Evolutionary conservation across 164 flowering plant genomes (phyloP), one percentile per base, ranked within the genome.

Genomic region (Berberis vulgaris): DNA sequence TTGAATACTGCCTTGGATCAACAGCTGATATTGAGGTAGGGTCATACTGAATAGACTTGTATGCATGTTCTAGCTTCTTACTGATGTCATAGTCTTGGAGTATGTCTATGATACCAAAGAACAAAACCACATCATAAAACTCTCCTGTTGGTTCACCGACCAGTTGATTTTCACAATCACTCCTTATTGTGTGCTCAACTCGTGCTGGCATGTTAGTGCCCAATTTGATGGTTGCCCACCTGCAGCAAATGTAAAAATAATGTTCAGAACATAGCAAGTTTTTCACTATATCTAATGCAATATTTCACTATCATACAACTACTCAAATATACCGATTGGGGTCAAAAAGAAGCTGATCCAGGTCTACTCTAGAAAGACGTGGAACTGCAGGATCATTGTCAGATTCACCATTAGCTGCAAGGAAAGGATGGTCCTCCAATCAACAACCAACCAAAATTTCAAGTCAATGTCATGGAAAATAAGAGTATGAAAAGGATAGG

Each of bases 21-120:
- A 87, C 91, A 2, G 91, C 91, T 49, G 93, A 89, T 41, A 89
- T 89, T 4, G 91, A 87, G 59, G 84, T 85, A 0, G 93, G 83
- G 50, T 87, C 91, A 61, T 85, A 85, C 43, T 87, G 91, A 60
- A 87, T 70, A 56, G 93, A 84, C 73, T 89, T 89, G 80, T 89
- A 87, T 4, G 93, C 89, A 72, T 87, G 96, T 72, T 89, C 96
- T 4, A 86, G 87, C 68, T 85, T 89, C 78, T 89, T 89, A 73
- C 81, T 86, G 49, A 89, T 89, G 73, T 88, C 96, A 61, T 88
- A 88, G 72, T 88, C 92, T 67, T 89, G 96, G 72, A 89, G 92
- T 71, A 86, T 87, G 81, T 89, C 94, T 5, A 89, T 87, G 69
- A 87, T 80, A 0, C 96, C 96, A 63, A 89, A 89, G 70, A 81